Percentiles rank a stretch among this genome's conserved stretches.
Evolutionary conservation across 176 grass and related monocot genomes (phyloP).

Genomic region (Tillandsia fasciculata): DNA sequence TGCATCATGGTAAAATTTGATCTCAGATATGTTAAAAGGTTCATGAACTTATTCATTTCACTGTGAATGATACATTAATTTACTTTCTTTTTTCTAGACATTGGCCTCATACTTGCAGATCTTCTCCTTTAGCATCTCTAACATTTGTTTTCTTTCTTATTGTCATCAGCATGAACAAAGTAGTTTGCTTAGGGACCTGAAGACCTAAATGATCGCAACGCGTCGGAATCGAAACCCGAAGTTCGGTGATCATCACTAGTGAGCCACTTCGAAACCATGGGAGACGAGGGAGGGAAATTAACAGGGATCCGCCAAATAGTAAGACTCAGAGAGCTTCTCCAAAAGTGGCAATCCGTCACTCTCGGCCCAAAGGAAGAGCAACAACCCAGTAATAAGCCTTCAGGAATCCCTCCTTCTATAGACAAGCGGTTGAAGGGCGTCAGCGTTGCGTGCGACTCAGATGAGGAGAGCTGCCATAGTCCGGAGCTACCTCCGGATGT

Average conservation of each 20-base stretch:
- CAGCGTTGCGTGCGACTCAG: constrained; percentile 19
- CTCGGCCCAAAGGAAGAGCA: constrained; percentile 7
- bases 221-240: neutral
- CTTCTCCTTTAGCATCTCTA: too few relatives aligned
- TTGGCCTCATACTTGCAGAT: too few relatives aligned
- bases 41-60: too few relatives aligned
- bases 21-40: too few relatives aligned
- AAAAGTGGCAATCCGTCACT: constrained; percentile 45
- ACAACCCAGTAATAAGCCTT: neutral
- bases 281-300: constrained; percentile 29
- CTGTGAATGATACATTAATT: too few relatives aligned
- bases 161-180: too few relatives aligned
- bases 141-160: too few relatives aligned
- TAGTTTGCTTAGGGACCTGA: neutral
- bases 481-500: constrained; percentile 51
- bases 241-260: neutral
- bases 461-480: constrained; percentile 62
- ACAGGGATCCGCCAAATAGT: constrained; percentile 47
- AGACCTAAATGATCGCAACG: neutral
- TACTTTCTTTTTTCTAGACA: too few relatives aligned
- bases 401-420: constrained; percentile 32
- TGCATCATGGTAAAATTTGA: too few relatives aligned
- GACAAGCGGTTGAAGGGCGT: constrained; percentile 33
- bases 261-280: constrained; percentile 23
- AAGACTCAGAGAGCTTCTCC: constrained; percentile 57